These are phyloP conservation scores for Trametes sp. DNA, from an alignment of 1,284 basidiomycete species.

Conservation along the genomic window DNA sequence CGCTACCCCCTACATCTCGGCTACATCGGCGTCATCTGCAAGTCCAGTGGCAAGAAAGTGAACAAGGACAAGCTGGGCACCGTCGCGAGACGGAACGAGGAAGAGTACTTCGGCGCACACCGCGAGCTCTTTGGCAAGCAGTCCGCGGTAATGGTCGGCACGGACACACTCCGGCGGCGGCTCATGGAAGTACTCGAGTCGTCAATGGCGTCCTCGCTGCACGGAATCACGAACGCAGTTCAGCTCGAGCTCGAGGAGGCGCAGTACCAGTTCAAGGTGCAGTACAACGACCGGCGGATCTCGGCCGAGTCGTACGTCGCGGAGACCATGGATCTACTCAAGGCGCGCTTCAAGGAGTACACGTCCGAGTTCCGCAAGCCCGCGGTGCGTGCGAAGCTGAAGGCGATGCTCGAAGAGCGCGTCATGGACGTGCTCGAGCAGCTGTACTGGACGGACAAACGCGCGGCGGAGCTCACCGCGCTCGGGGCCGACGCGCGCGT, in stretches of 20 bases:
- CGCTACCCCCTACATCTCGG: slow-evolving; percentile 97
- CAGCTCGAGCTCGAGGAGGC: slow-evolving; percentile 97
- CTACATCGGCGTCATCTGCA: slow-evolving; percentile 97
- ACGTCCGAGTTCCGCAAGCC: slow-evolving; percentile 90
- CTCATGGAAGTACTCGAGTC: slow-evolving; percentile 98
- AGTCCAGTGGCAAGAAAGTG: slow-evolving; percentile 61
- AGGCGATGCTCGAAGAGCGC: slow-evolving; percentile 93
- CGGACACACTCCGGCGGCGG: slow-evolving; percentile 85
- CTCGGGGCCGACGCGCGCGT: slow-evolving; percentile 79
- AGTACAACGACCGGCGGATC: slow-evolving; percentile 97
- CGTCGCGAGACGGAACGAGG: slow-evolving; percentile 76
- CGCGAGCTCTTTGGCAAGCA: slow-evolving; percentile 77
- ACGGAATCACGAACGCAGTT: slow-evolving; percentile 96
- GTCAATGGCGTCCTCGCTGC: slow-evolving; percentile 94
- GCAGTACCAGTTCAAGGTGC: slow-evolving; percentile 98
- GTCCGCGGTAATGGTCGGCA: slow-evolving; percentile 86
- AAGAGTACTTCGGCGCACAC: slow-evolving; percentile 82
- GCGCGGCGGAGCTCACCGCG: slow-evolving; percentile 76
- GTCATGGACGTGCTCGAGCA: slow-evolving; percentile 98
- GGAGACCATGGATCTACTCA: slow-evolving; percentile 94
- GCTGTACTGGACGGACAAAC: slow-evolving; percentile 95
- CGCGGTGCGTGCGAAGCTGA: slow-evolving; percentile 87
- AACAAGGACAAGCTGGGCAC: slow-evolving; percentile 53
- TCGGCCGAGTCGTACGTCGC: slow-evolving; percentile 97
- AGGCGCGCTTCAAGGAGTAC: slow-evolving; percentile 90